A percentile compares a stretch with the other conserved stretches of the same genome.
Conservation (phyloP, 805 yeast species). For the Groenewaldozyma salmanticensis region DNA sequence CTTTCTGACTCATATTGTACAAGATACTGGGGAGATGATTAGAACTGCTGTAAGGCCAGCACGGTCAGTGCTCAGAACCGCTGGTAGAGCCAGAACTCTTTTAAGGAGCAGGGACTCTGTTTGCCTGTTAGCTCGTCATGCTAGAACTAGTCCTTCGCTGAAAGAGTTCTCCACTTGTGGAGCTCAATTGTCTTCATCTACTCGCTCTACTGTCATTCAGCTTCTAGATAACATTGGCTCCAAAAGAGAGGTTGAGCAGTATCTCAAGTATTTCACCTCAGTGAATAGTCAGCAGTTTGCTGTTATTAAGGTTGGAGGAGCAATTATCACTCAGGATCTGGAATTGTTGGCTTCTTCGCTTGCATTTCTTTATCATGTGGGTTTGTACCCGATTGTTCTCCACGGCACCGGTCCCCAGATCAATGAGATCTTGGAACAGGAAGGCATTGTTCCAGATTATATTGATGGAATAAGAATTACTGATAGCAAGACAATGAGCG, state of each 20-base stretch:
- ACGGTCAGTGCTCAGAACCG: neutral
- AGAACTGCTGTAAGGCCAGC: neutral
- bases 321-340: slow-evolving; percentile 90
- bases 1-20: no score
- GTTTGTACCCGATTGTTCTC: slow-evolving; percentile 89
- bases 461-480: slow-evolving; percentile 96
- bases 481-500: slow-evolving; percentile 88
- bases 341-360: slow-evolving; percentile 91
- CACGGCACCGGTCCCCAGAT: slow-evolving; percentile 99
- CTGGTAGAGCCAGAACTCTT: neutral
- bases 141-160: neutral
- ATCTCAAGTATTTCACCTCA: slow-evolving; percentile 90
- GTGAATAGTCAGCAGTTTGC: slow-evolving; percentile 86
- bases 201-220: slow-evolving; percentile 93
- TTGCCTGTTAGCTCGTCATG: neutral
- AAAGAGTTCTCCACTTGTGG: neutral
- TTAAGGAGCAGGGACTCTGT: neutral
- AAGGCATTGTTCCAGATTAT: slow-evolving; percentile 92
- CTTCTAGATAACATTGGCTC: slow-evolving; percentile 92
- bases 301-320: slow-evolving; percentile 98
- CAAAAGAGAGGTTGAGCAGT: slow-evolving; percentile 96
- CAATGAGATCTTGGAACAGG: slow-evolving; percentile 83
- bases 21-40: no score
- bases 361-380: slow-evolving; percentile 94
- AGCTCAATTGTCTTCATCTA: slow-evolving; percentile 26